phyloP scores from a whole-genome alignment of 179 eudicot genomes.

The Spergularia azorica region DNA sequence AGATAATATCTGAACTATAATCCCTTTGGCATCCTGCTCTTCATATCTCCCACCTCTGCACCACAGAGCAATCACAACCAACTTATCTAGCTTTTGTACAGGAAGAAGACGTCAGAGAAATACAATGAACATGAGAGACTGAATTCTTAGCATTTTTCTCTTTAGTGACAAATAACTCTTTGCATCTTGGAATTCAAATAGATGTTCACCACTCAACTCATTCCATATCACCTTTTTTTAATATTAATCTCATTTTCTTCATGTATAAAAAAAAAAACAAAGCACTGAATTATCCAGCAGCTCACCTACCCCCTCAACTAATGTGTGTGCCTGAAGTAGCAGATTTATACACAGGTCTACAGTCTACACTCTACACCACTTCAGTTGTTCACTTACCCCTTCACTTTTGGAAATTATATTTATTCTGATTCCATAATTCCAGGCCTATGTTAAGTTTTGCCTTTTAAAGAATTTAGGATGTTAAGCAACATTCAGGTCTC shows the following conservation, averaged over 20 bases:
- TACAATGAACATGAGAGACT: not conserved
- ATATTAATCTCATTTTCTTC: not conserved
- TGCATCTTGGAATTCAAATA: not conserved
- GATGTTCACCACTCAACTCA: not conserved
- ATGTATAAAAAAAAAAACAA: constrained; percentile 1
- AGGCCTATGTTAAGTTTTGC: not conserved
- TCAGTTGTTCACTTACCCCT: not conserved
- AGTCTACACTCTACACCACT: not conserved
- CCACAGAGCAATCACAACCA: constrained; percentile 4
- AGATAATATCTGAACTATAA: constrained; percentile 70
- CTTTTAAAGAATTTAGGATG: not conserved
- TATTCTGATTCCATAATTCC: not conserved
- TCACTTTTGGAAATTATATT: not conserved
- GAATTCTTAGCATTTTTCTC: too few species aligned
- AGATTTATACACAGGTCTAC: not conserved
- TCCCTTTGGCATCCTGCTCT: constrained; percentile 84
- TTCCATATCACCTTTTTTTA: not conserved
- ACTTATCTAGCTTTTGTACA: not conserved
- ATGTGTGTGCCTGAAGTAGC: constrained; percentile 24
- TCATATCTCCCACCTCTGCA: constrained; percentile 90
- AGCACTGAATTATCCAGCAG: constrained; percentile 27
- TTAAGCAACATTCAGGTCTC: too few species aligned
- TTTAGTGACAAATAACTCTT: not conserved
- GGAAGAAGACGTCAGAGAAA: not conserved
- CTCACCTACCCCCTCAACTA: not conserved